A percentile compares a stretch with the other conserved stretches of the same genome.
Conservation (phyloP, 2,329 filamentous ascomycete genomes). For the Teratosphaeria zuluensis region DNA sequence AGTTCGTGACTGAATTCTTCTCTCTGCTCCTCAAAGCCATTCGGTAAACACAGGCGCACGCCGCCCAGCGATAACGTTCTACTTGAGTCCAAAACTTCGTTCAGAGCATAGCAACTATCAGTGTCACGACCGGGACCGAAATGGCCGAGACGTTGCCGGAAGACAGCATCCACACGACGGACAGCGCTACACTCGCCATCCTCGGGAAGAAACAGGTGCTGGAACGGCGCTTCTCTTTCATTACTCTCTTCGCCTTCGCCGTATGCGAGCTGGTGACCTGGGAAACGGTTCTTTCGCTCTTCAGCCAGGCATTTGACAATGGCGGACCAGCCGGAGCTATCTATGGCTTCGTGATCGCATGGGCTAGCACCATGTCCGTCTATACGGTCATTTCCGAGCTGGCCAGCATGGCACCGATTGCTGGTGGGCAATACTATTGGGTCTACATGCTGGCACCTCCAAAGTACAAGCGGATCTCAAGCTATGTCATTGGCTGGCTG, state of each 20-base stretch:
- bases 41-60: conserved; percentile 3
- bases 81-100: background rate
- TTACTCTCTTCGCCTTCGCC: conserved; percentile 36
- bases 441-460: conserved; percentile 37
- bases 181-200: conserved; percentile 30
- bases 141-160: background rate
- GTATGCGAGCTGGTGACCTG: conserved; percentile 38
- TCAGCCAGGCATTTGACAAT: conserved; percentile 34
- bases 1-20: conserved; percentile 24
- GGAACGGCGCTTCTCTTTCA: conserved; percentile 34
- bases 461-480: conserved; percentile 31
- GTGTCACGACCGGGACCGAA: background rate
- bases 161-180: conserved; percentile 12
- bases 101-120: background rate
- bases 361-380: conserved; percentile 39
- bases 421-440: conserved; percentile 39
- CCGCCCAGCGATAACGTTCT: background rate
- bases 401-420: conserved; percentile 38
- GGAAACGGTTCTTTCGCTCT: conserved; percentile 37
- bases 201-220: conserved; percentile 39
- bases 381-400: conserved; percentile 40
- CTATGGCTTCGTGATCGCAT: conserved; percentile 45
- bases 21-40: conserved; percentile 25
- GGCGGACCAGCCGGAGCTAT: conserved; percentile 41
- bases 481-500: conserved; percentile 37